Conservation (phyloP, 805 yeast genomes). For the Kodamaea kaohsiungensis region DNA sequence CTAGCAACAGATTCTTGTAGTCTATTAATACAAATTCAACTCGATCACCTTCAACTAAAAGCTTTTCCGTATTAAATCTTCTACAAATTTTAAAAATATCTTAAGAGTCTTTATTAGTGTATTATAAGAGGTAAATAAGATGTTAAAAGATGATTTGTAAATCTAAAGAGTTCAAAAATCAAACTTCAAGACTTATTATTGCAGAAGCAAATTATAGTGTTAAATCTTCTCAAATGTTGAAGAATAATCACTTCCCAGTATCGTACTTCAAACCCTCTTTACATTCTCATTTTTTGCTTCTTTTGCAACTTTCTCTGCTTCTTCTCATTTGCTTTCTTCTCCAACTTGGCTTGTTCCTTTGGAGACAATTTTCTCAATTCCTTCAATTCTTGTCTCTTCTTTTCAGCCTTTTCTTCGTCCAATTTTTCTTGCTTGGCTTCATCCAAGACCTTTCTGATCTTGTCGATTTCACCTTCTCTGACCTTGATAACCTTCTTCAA, state of each 20-base stretch:
- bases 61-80: too few relatives aligned
- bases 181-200: neutral
- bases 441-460: constrained; percentile 69
- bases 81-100: too few relatives aligned
- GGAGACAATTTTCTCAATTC: constrained; percentile 58
- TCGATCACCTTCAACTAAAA: too few relatives aligned
- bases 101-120: too few relatives aligned
- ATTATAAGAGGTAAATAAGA: too few relatives aligned
- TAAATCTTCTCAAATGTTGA: neutral
- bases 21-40: too few relatives aligned
- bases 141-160: too few relatives aligned
- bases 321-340: constrained; percentile 77
- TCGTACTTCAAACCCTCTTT: neutral
- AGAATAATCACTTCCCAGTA: neutral
- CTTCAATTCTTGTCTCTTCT: constrained; percentile 64
- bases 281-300: constrained; percentile 52
- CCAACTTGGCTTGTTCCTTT: constrained; percentile 77
- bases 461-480: constrained; percentile 72
- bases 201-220: neutral
- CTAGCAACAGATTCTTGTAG: too few relatives aligned
- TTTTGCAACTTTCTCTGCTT: constrained; percentile 72
- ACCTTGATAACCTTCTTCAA: constrained; percentile 72
- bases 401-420: constrained; percentile 70
- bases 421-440: constrained; percentile 65
- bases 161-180: neutral